These are phyloP conservation scores for Emericellopsis terricola DNA, from an alignment of 495 filamentous ascomycete species.

Conservation along the genomic window DNA sequence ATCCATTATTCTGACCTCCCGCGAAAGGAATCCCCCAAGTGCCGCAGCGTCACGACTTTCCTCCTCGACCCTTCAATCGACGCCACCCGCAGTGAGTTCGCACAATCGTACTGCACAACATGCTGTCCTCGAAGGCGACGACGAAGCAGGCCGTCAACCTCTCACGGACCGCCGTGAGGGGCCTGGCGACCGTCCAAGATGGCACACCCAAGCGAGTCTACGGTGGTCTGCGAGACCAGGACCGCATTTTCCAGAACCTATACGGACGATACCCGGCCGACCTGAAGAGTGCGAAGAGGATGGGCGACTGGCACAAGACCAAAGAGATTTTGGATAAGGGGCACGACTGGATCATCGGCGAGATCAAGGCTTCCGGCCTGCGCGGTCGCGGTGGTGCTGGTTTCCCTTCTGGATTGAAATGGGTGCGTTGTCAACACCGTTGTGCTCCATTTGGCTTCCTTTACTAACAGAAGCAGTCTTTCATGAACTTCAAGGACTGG, in stretches of 20 bases:
- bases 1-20: no score
- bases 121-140: constrained; percentile 3
- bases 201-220: constrained; percentile 51
- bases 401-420: constrained; percentile 97
- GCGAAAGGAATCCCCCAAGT: not conserved
- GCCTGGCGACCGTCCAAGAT: constrained; percentile 82
- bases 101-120: constrained; percentile 1
- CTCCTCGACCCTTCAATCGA: no score
- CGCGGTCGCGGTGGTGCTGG: constrained; percentile 93
- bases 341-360: constrained; percentile 95
- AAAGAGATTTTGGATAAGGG: constrained; percentile 96
- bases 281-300: constrained; percentile 88
- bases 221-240: constrained; percentile 83
- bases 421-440: constrained; percentile 39
- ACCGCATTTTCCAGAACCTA: constrained; percentile 96
- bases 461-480: constrained; percentile 41
- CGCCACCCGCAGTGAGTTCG: not conserved
- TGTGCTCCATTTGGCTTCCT: not conserved
- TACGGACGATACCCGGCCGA: constrained; percentile 84
- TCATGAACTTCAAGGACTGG: constrained; percentile 99
- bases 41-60: not conserved
- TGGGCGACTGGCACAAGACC: constrained; percentile 98
- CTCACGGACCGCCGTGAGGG: constrained; percentile 8
- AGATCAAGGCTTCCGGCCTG: constrained; percentile 90
- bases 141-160: constrained; percentile 1